These are phyloP conservation scores for Phytophthora kernoviae DNA, from an alignment of 352 stramenopile genomes.

Conservation along the genomic window DNA sequence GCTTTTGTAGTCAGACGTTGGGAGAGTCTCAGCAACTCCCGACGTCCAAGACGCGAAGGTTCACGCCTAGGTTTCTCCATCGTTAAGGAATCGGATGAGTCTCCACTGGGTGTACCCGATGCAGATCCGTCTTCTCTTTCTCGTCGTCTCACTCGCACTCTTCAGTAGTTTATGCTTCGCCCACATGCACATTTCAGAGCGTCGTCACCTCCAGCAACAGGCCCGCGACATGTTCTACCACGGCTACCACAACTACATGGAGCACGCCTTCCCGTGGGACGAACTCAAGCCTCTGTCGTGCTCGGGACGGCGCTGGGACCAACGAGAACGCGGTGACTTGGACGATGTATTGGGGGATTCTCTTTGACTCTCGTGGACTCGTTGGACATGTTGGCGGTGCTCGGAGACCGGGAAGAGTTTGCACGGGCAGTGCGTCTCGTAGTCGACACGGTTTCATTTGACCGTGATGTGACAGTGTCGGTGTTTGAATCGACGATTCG, in stretches of 20 bases:
- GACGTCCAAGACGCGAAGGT: background rate
- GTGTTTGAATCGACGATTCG: constrained; percentile 95
- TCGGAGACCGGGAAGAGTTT: constrained; percentile 87
- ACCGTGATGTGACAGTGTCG: constrained; percentile 90
- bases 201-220: constrained; percentile 67
- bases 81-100: constrained; percentile 1
- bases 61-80: constrained; percentile 11
- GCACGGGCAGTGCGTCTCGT: constrained; percentile 68
- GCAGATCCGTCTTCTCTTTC: constrained; percentile 21
- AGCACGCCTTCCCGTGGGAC: constrained; percentile 87
- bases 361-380: constrained; percentile 89
- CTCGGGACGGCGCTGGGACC: constrained; percentile 77
- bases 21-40: too few species aligned
- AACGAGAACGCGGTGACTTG: constrained; percentile 78
- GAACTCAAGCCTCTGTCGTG: constrained; percentile 88
- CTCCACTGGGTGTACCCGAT: constrained; percentile 8
- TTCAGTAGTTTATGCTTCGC: constrained; percentile 15
- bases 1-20: too few species aligned
- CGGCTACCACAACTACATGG: constrained; percentile 88
- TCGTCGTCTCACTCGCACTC: constrained; percentile 15
- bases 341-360: constrained; percentile 87
- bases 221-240: constrained; percentile 91
- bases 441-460: constrained; percentile 67
- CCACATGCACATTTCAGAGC: constrained; percentile 76
- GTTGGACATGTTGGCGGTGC: constrained; percentile 88